Percentiles rank a stretch among this genome's conserved stretches.
Conservation (phyloP, 1,284 basidiomycete species). For the Fistulinella cinereoalba region DNA sequence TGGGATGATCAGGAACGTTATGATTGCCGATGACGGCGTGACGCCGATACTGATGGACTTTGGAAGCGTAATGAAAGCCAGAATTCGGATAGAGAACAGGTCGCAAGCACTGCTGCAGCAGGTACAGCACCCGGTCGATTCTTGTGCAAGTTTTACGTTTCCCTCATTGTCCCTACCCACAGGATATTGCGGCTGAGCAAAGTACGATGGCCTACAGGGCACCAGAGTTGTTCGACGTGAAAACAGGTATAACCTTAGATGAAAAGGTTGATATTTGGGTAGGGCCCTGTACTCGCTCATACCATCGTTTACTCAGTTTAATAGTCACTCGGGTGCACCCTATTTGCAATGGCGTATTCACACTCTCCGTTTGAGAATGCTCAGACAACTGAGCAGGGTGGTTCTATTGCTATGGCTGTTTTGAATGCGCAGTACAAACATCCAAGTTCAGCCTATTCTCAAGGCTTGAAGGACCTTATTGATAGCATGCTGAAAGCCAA, state of each 20-base stretch:
- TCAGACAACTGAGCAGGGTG: slow-evolving; percentile 83
- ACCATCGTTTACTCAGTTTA: slow-evolving; percentile 3
- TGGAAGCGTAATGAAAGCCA: slow-evolving; percentile 82
- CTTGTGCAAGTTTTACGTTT: no score
- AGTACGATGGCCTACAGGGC: slow-evolving; percentile 96
- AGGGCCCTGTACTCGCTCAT: slow-evolving; percentile 27
- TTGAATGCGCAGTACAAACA: slow-evolving; percentile 89
- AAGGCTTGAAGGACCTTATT: slow-evolving; percentile 77
- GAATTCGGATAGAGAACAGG: slow-evolving; percentile 75
- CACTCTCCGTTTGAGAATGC: slow-evolving; percentile 91
- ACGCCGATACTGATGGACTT: slow-evolving; percentile 98
- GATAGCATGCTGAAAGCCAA: slow-evolving; percentile 82
- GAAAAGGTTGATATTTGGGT: slow-evolving; percentile 98
- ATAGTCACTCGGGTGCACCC: slow-evolving; percentile 88
- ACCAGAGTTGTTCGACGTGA: slow-evolving; percentile 93
- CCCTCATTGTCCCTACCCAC: slow-evolving; percentile 4
- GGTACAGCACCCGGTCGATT: slow-evolving; percentile 36
- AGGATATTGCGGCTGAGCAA: slow-evolving; percentile 94
- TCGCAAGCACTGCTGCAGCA: slow-evolving; percentile 86
- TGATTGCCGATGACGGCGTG: slow-evolving; percentile 88
- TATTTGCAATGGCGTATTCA: slow-evolving; percentile 89
- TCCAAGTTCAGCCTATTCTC: slow-evolving; percentile 76
- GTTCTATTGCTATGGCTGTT: slow-evolving; percentile 94
- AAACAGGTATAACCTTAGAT: slow-evolving; percentile 82
- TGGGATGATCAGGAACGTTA: slow-evolving; percentile 71